Evolutionary conservation across 23 red algal genomes (phyloP), one percentile per base, ranked within the genome.

Genomic region (Chondrus crispus): DNA sequence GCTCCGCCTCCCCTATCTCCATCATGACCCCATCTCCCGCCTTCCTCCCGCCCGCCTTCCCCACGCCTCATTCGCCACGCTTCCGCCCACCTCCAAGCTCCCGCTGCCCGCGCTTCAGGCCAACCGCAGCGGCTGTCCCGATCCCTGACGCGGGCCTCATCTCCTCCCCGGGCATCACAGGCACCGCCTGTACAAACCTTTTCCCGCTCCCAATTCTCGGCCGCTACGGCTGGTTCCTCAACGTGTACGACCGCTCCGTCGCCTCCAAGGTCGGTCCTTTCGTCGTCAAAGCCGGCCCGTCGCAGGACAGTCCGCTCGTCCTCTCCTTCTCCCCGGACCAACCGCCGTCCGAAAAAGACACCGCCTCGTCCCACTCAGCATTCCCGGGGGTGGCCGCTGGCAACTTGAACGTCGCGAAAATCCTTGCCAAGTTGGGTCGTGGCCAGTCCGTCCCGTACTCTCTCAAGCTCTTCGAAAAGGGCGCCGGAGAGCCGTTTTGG

Each of bases 151-250:
- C 66, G 7, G 85, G 85, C 11, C 68, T 89, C n/a, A 69, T 58
- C 48, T 13, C 70, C 49, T 76, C 53, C n/a, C 57, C 18, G 41
- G 85, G 85, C 19, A 36, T 72, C 20, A 91, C 88, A 8, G 88
- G 88, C 64, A 91, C 88, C 58, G 46, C 50, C 1, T 91, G 88
- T 55, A 62, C 74, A 30, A 91, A 91, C 50, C 88, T 91, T 68
- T 81, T 46, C 52, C 88, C 88, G 71, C 3, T 91, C 10, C 88
- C 88, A 7, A 19, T 91, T 4, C 62, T 91, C 26, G 88, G 88
- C n/a, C 30, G 36, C 28, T 91, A 91, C 48, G 48, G 35, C 42
- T 91, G 88, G 88, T 82, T 91, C 45, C 76, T 91, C 7, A 82
- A 71, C 22, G 88, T 91, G 18, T 91, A 82, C 36, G 46, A 81